Evolutionary conservation across 495 filamentous ascomycete species (phyloP), one percentile per base, ranked within the genome.

Genomic region (Neurospora terricola): DNA sequence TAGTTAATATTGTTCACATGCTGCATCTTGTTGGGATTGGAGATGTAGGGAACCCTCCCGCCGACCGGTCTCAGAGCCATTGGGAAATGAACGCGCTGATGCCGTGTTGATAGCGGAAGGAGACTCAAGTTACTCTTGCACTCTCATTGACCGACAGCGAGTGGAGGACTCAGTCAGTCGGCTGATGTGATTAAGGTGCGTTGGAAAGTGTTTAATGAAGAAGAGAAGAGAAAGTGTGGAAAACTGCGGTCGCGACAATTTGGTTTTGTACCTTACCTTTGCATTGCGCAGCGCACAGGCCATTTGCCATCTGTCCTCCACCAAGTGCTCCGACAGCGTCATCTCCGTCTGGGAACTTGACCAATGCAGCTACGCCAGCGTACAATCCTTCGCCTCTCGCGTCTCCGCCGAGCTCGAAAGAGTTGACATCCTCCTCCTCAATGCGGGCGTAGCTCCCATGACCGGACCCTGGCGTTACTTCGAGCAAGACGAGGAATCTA

Each of bases 261-360:
- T 54, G 21, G 38, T 62, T 38, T 27, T 36, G 42, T 36, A 21
- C 48, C 71, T 34, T 73, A 12, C 40, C 12, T n/a, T 34, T 34
- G 30, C 30, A 34, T 18, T 62, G 38, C 34, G 27, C 54, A 16
- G 14, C 54, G 54, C 54, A 62, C 54, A 62, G 54, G 23, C 48
- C 48, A 30, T 14, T 2, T 30, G 54, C 59, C 43, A 36, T 72
- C 70, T 30, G 36, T 40, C 66, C n/a, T 18, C 21, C 38, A 81
- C 84, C 6, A 72, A 78, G 27, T 78, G 78, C 70, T 76, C 80
- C n/a, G 79, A 81, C 37, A 80, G 86, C 42, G 85, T 88, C 14
- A 79, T 84, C 39, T 80, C 87, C 62, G 84, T 88, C 7, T 89
- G 86, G 86, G 72, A 80, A 18, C 76, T 90, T 0, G 85, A 90